Conservation (phyloP, 768 basidiomycete species). For the Ramaria rubella region DNA sequence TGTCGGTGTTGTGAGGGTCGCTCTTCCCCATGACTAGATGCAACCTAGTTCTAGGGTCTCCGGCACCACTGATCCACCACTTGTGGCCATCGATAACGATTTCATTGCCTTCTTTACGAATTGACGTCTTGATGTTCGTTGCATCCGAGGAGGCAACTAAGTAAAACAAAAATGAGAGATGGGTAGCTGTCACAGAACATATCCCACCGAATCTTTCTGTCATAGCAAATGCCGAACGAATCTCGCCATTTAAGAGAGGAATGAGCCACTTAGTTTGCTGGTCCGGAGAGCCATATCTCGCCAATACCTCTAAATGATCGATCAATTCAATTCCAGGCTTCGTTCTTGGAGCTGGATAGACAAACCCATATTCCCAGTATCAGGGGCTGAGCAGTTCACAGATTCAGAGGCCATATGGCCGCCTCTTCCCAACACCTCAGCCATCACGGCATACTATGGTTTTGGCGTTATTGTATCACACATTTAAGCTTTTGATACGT, state of each 20-base stretch:
- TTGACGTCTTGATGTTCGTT: slow-evolving; percentile 87
- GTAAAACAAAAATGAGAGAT: not conserved
- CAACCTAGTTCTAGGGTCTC: slow-evolving; percentile 81
- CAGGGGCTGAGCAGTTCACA: slow-evolving; percentile 92
- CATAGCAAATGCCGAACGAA: slow-evolving; percentile 94
- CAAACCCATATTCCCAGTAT: slow-evolving; percentile 97
- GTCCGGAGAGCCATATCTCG: slow-evolving; percentile 83
- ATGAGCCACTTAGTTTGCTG: slow-evolving; percentile 89
- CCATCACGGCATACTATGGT: slow-evolving; percentile 88
- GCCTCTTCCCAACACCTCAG: slow-evolving; percentile 85
- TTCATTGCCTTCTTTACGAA: slow-evolving; percentile 74
- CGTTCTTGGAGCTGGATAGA: slow-evolving; percentile 6
- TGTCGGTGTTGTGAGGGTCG: slow-evolving; percentile 71
- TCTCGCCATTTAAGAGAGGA: slow-evolving; percentile 87
- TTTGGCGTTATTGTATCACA: not conserved
- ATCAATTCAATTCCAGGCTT: not conserved
- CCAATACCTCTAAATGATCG: slow-evolving; percentile 74
- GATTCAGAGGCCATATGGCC: slow-evolving; percentile 79
- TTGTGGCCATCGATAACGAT: slow-evolving; percentile 96
- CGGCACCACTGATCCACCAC: slow-evolving; percentile 99
- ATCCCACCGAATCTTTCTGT: slow-evolving; percentile 90
- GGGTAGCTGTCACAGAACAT: slow-evolving; percentile 15
- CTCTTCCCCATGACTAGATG: slow-evolving; percentile 96
- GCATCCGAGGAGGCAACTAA: slow-evolving; percentile 92
- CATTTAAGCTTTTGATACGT: not conserved